Conservation (phyloP, 2,329 filamentous ascomycete species). For the Xylariaceae sp. region DNA sequence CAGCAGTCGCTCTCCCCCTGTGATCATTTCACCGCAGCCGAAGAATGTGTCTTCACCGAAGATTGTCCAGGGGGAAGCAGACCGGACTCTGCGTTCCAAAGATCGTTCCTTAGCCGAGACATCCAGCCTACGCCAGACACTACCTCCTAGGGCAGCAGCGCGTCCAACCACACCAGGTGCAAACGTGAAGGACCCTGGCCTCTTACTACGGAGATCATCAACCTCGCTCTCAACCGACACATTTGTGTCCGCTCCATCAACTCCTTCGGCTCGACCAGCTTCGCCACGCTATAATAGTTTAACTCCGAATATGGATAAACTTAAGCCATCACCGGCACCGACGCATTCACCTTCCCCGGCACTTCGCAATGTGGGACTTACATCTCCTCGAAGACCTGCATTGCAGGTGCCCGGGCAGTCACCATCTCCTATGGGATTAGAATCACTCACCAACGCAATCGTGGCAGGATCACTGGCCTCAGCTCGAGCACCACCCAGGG, state of each 20-base stretch:
- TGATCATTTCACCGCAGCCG: slow-evolving; percentile 27
- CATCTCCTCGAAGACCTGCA: slow-evolving; percentile 8
- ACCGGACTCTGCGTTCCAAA: slow-evolving; percentile 3
- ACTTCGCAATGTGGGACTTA: slow-evolving; percentile 5
- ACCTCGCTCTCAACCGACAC: slow-evolving; percentile 42
- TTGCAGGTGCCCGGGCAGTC: slow-evolving; percentile 11
- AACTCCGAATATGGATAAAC: neutral
- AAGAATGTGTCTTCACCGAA: slow-evolving; percentile 22
- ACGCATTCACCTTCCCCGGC: slow-evolving; percentile 16
- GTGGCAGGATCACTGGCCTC: slow-evolving; percentile 69
- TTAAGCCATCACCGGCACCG: neutral
- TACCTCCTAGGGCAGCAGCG: slow-evolving; percentile 3
- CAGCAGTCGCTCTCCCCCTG: slow-evolving; percentile 17
- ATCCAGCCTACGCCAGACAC: slow-evolving; percentile 13
- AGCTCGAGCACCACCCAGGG: slow-evolving; percentile 42
- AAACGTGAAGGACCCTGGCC: slow-evolving; percentile 1
- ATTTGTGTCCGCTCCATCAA: slow-evolving; percentile 38
- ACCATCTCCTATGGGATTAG: slow-evolving; percentile 45
- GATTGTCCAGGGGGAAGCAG: slow-evolving; percentile 16
- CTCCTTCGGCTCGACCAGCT: slow-evolving; percentile 27
- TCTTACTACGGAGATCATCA: slow-evolving; percentile 14
- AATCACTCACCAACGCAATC: slow-evolving; percentile 67
- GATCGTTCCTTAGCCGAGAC: slow-evolving; percentile 14
- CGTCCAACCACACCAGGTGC: slow-evolving; percentile 1
- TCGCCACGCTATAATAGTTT: slow-evolving; percentile 25